Percentiles rank a stretch among this genome's conserved stretches.
These are phyloP conservation scores for Gremmenia infestans DNA, from an alignment of 2,329 filamentous ascomycete species.

Conservation along the genomic window DNA sequence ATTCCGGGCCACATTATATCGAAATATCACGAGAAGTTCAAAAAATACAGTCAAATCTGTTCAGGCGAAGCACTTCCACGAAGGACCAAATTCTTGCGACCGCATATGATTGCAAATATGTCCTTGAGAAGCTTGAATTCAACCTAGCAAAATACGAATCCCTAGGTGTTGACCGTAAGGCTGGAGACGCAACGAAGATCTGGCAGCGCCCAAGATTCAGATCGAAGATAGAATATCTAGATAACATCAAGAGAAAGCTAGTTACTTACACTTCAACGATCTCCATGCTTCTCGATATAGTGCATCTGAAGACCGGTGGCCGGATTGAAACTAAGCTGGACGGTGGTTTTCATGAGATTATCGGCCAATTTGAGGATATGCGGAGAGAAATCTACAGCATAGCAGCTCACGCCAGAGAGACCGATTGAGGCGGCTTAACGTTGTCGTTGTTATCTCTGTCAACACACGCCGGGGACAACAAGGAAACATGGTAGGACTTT, in stretches of 20 bases:
- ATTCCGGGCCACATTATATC: constrained; percentile 6
- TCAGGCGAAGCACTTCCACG: background rate
- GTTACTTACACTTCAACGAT: constrained; percentile 11
- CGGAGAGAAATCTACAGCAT: constrained; percentile 7
- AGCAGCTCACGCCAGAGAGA: constrained; percentile 3
- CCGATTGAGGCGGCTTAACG: background rate
- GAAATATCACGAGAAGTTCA: constrained; percentile 10
- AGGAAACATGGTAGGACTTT: constrained; percentile 12
- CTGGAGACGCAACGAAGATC: constrained; percentile 5
- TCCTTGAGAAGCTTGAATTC: background rate
- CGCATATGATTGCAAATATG: background rate
- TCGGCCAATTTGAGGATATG: constrained; percentile 8
- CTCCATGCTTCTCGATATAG: constrained; percentile 8
- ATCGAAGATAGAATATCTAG: constrained; percentile 10
- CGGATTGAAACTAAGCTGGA: constrained; percentile 4
- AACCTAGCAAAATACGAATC: constrained; percentile 8
- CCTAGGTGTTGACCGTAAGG: constrained; percentile 1
- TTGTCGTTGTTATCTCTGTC: constrained; percentile 7
- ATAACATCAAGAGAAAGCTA: constrained; percentile 5
- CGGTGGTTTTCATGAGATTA: background rate
- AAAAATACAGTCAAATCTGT: background rate
- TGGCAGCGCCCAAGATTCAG: constrained; percentile 9
- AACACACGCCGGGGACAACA: constrained; percentile 9
- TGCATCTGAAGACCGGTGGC: constrained; percentile 5
- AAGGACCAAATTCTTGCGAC: background rate